Conservation (phyloP, 768 basidiomycete genomes). For the Hygrocybe punicea region DNA sequence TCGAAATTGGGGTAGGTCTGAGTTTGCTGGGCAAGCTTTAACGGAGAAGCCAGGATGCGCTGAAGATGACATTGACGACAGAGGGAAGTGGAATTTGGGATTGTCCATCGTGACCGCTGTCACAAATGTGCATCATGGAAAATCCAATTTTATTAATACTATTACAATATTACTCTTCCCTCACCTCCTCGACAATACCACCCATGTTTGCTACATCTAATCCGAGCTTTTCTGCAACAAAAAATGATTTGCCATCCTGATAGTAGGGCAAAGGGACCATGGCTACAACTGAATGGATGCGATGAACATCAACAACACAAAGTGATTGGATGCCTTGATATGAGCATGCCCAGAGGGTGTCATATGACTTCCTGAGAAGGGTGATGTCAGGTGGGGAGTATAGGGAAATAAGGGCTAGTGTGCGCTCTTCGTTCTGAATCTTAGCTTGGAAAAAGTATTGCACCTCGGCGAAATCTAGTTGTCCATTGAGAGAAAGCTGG, state of each 20-base stretch:
- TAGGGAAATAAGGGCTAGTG: constrained; percentile 9
- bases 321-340: constrained; percentile 6
- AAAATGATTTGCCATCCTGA: background rate
- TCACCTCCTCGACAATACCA: background rate
- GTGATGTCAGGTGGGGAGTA: constrained; percentile 4
- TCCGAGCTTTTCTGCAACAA: constrained; percentile 5
- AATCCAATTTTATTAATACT: no score
- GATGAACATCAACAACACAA: background rate
- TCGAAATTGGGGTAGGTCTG: no score
- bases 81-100: no score
- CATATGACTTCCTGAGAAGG: constrained; percentile 7
- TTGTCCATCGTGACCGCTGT: no score
- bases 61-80: no score
- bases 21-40: no score
- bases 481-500: background rate
- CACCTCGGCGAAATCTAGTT: background rate
- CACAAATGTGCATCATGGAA: no score
- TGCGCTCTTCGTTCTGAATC: constrained; percentile 8
- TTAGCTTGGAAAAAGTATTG: background rate
- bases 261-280: constrained; percentile 6
- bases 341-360: constrained; percentile 1
- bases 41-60: no score
- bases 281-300: constrained; percentile 9
- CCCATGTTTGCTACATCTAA: background rate
- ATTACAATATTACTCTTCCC: background rate